A percentile compares a stretch with the other conserved stretches of the same genome.
Evolutionary conservation across 179 eudicot genomes (phyloP).

Genomic region (Drosera spatulata): DNA sequence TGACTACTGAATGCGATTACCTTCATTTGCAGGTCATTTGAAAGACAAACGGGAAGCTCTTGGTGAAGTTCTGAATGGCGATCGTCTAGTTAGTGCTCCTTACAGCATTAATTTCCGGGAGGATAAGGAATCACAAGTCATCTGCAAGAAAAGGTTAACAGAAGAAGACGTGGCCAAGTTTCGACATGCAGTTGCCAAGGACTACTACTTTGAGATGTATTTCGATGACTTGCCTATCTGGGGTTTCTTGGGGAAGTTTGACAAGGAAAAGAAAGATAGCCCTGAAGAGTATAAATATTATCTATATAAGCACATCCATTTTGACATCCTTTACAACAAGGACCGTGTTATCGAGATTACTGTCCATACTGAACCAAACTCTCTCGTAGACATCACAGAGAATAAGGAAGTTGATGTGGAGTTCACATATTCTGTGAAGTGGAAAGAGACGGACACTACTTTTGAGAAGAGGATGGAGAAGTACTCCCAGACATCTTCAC

Average conservation of each 20-base stretch:
- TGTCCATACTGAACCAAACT: neutral
- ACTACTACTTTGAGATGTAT: slow-evolving; percentile 52
- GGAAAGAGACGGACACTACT: slow-evolving; percentile 1
- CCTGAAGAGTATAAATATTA: slow-evolving; percentile 23
- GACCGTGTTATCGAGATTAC: slow-evolving; percentile 3
- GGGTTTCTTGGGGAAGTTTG: slow-evolving; percentile 53
- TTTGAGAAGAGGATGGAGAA: slow-evolving; percentile 5
- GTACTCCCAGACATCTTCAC: slow-evolving; percentile 1
- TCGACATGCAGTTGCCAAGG: slow-evolving; percentile 34
- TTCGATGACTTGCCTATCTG: slow-evolving; percentile 51
- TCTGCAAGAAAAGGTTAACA: slow-evolving; percentile 31
- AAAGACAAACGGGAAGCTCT: slow-evolving; percentile 1
- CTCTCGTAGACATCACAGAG: slow-evolving; percentile 1
- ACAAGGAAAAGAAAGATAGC: slow-evolving; percentile 37
- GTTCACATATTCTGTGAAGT: slow-evolving; percentile 1
- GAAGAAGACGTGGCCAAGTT: slow-evolving; percentile 34
- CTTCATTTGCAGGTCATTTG: neutral
- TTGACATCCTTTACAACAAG: slow-evolving; percentile 5
- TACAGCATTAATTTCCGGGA: slow-evolving; percentile 2
- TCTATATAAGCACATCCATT: slow-evolving; percentile 4
- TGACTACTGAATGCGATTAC: neutral
- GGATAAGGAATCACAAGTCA: slow-evolving; percentile 2
- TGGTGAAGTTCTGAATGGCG: slow-evolving; percentile 2
- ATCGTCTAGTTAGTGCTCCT: slow-evolving; percentile 5
- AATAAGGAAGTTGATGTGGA: slow-evolving; percentile 3